phyloP scores from a whole-genome alignment of 176 grass and related monocot species.

The Microstegium vimineum region DNA sequence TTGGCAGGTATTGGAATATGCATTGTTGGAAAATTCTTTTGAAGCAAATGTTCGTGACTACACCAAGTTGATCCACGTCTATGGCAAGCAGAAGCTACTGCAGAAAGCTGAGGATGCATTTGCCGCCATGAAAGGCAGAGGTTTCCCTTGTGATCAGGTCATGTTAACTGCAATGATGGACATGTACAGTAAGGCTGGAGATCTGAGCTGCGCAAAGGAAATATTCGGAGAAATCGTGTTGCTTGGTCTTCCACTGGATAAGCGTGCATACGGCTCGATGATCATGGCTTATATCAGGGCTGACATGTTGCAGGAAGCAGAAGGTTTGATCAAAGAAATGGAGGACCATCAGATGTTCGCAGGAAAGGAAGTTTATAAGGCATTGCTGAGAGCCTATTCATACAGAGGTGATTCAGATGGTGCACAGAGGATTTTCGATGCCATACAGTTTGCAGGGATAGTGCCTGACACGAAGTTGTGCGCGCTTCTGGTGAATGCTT shows the following conservation, averaged over 20 bases:
- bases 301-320: conserved; percentile 58
- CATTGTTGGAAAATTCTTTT: conserved; percentile 61
- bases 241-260: conserved; percentile 61
- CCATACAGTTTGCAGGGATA: conserved; percentile 66
- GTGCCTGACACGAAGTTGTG: conserved; percentile 66
- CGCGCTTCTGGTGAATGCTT: conserved; percentile 79
- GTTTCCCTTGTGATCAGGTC: conserved; percentile 68
- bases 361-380: conserved; percentile 82
- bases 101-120: conserved; percentile 61
- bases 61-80: conserved; percentile 74
- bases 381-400: conserved; percentile 82
- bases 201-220: conserved; percentile 49
- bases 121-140: conserved; percentile 60
- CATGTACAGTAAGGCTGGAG: conserved; percentile 59
- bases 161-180: conserved; percentile 55
- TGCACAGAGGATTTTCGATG: conserved; percentile 59
- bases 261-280: conserved; percentile 77
- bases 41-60: conserved; percentile 75
- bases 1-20: conserved; percentile 59
- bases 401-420: conserved; percentile 58
- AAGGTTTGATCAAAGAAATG: conserved; percentile 57
- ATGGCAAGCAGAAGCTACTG: conserved; percentile 69
- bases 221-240: conserved; percentile 63
- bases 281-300: conserved; percentile 84
- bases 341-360: conserved; percentile 56